Evolutionary conservation across 129 eudicot genomes (phyloP), one percentile per base, ranked within the genome.

Genomic region (Escallonia herrerae): DNA sequence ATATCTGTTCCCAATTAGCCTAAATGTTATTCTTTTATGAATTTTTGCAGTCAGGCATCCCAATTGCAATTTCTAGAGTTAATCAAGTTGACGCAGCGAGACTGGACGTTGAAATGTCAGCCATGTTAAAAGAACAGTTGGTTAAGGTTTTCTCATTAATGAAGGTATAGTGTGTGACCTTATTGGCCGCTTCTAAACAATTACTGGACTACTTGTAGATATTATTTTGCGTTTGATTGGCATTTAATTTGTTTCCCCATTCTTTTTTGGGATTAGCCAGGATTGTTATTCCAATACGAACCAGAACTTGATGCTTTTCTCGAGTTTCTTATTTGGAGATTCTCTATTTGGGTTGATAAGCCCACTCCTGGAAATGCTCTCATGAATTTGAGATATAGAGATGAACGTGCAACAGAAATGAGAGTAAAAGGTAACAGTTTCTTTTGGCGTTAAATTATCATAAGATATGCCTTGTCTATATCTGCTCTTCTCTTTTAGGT

Each of bases 281-380:
- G 99, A 76, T 73, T 94, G 77, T 78, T 94, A 76, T 94, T 89
- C 71, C 99, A 94, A 73, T 94, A 89, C 60, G 99, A 94, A 74
- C 79, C 99, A 8, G 97, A 94, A 79, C 97, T 94, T 38, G 99
- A 89, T 75, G 99, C 99, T 39, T 94, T 94, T 80, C 99, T 89
- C 41, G 97, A 94, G 80, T 91, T 94, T 84, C 91, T 94, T 38
- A 89, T 93, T 33, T 94, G 99, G 97, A 68, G 99, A 69, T 94
- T 94, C 79, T 94, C 99, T 2, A 94, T 94, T 65, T 94, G 96
- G 96, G 99, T 94, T 55, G 99, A 93, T 74, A 93, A 93, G 85
- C 99, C 99, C 40, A 93, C 99, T 62, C 99, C 97, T 43, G 99
- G 99, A 69, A 94, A 83, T 47, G 93, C 95, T 72, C 93, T 94